Evolutionary conservation across 2,329 filamentous ascomycete species (phyloP).

Genomic region (Aspergillus tubingensis): DNA sequence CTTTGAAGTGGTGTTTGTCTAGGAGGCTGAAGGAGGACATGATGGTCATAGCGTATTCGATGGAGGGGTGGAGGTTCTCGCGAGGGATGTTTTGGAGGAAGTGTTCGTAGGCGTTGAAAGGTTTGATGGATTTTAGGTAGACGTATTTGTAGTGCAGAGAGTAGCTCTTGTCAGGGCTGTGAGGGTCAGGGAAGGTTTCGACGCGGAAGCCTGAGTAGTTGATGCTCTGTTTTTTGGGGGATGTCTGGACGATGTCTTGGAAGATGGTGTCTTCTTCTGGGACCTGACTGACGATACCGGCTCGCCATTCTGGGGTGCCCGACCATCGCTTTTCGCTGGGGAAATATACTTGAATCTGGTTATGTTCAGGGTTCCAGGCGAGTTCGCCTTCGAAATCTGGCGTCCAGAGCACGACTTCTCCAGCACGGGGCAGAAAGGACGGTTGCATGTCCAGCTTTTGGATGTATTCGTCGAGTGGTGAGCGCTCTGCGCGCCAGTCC

Average conservation of each 20-base stretch:
- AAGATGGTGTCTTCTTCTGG: slow-evolving; percentile 47
- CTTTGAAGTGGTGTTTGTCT: slow-evolving; percentile 55
- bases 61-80: slow-evolving; percentile 54
- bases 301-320: slow-evolving; percentile 55
- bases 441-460: slow-evolving; percentile 47
- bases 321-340: slow-evolving; percentile 33
- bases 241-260: slow-evolving; percentile 49
- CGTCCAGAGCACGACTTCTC: slow-evolving; percentile 60
- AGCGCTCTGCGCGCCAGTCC: slow-evolving; percentile 58
- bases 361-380: slow-evolving; percentile 34
- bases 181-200: slow-evolving; percentile 57
- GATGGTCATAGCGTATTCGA: slow-evolving; percentile 55
- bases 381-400: slow-evolving; percentile 40
- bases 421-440: slow-evolving; percentile 56
- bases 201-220: slow-evolving; percentile 59
- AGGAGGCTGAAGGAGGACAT: slow-evolving; percentile 57
- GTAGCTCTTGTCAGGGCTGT: slow-evolving; percentile 52
- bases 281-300: slow-evolving; percentile 57
- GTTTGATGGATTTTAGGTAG: slow-evolving; percentile 55
- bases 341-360: slow-evolving; percentile 38
- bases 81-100: slow-evolving; percentile 47
- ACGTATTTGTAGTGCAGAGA: slow-evolving; percentile 60
- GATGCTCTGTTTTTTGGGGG: slow-evolving; percentile 44
- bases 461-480: slow-evolving; percentile 46
- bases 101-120: slow-evolving; percentile 57